phyloP scores from a whole-genome alignment of 768 basidiomycete genomes.

The Sarcodon sp. region DNA sequence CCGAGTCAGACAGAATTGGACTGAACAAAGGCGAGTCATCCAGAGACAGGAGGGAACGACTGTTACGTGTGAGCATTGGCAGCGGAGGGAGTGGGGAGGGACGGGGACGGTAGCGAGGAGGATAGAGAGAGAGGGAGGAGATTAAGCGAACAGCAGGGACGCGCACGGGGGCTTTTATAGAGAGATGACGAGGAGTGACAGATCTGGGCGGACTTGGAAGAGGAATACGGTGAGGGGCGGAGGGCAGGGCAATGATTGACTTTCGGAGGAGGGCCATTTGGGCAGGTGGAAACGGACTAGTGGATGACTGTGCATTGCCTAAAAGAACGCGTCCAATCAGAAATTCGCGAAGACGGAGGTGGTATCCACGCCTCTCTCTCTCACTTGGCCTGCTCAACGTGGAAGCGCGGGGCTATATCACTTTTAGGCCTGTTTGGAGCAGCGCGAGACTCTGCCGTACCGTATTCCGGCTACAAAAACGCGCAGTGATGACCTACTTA shows the following conservation, averaged over 20 bases:
- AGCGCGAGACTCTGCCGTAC: no score
- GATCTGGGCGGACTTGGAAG: constrained; percentile 22
- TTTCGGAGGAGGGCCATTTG: constrained; percentile 23
- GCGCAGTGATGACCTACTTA: no score
- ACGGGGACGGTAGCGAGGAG: constrained; percentile 17
- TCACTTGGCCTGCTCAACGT: no score
- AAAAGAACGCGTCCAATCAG: no score
- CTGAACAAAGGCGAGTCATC: constrained; percentile 18
- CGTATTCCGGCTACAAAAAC: no score
- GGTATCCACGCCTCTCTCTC: no score
- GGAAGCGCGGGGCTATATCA: no score
- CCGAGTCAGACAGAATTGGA: constrained; percentile 23
- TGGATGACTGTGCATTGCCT: no score
- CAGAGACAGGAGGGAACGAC: constrained; percentile 14
- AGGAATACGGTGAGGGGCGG: constrained; percentile 34
- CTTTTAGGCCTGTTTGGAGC: no score
- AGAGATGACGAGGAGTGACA: constrained; percentile 9
- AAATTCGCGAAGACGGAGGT: no score
- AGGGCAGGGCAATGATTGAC: constrained; percentile 14
- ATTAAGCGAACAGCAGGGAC: constrained; percentile 10
- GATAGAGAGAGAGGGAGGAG: constrained; percentile 9
- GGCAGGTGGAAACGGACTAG: constrained; percentile 2
- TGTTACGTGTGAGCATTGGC: background rate
- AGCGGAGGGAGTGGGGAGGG: constrained; percentile 5
- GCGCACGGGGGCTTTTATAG: constrained; percentile 22